A percentile compares a stretch with the other conserved stretches of the same genome.
These are phyloP conservation scores for Saturnispora mendoncae DNA, from an alignment of 805 yeast species.

Conservation along the genomic window DNA sequence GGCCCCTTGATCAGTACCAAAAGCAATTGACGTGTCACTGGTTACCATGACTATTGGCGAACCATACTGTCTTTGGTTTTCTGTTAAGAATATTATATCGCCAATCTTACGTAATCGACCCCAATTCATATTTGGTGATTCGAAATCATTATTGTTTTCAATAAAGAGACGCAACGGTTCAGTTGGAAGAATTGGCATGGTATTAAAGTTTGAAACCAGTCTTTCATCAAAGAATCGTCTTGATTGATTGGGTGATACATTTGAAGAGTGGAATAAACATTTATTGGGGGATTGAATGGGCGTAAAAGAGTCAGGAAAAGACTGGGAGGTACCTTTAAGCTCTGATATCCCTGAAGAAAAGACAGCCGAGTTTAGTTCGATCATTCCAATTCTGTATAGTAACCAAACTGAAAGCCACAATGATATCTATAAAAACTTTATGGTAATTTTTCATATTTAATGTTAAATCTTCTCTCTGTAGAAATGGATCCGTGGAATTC, in stretches of 20 bases:
- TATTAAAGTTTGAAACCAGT: neutral
- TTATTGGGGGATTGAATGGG: neutral
- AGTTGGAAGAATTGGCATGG: neutral
- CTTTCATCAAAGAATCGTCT: conserved; percentile 5
- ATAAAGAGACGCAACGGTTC: neutral
- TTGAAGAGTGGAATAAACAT: neutral
- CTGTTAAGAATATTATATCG: conserved; percentile 16
- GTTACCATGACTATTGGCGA: conserved; percentile 39
- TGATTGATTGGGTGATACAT: neutral
- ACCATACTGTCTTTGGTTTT: conserved; percentile 33
- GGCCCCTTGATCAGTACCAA: conserved; percentile 67
- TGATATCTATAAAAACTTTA: neutral
- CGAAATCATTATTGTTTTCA: neutral
- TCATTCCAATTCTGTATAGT: neutral
- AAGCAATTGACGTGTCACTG: conserved; percentile 36
- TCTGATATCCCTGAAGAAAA: neutral
- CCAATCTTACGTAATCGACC: conserved; percentile 23
- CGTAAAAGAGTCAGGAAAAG: neutral
- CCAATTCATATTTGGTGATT: conserved; percentile 21
- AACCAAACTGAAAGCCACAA: neutral
- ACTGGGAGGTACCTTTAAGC: neutral
- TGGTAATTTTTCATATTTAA: neutral
- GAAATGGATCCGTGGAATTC: conserved; percentile 30
- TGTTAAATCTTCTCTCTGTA: neutral
- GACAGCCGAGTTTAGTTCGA: neutral